These are phyloP conservation scores for Annona squamosa DNA, from an alignment of 164 flowering plant species.

Conservation along the genomic window DNA sequence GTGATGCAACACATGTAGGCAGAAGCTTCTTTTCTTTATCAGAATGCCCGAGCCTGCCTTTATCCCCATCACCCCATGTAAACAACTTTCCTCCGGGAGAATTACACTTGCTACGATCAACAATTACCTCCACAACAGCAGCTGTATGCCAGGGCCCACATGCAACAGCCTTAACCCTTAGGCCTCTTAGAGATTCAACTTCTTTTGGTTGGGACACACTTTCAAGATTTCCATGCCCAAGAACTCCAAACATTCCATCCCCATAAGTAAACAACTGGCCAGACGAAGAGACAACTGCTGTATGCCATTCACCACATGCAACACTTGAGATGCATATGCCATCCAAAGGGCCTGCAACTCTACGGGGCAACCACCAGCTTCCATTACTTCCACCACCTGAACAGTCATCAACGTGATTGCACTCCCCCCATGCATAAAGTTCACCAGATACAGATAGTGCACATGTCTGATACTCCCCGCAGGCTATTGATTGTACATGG, in stretches of 20 bases:
- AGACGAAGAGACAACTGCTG: conserved; percentile 42
- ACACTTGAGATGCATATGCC: conserved; percentile 35
- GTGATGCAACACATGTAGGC: conserved; percentile 55
- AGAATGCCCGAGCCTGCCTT: conserved; percentile 56
- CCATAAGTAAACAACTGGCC: conserved; percentile 68
- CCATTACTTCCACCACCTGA: conserved; percentile 17
- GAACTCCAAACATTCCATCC: conserved; percentile 74
- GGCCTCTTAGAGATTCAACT: conserved; percentile 52
- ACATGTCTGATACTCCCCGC: conserved; percentile 64
- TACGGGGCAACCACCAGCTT: conserved; percentile 43
- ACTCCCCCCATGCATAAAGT: conserved; percentile 60
- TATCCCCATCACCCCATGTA: conserved; percentile 80
- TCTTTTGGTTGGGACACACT: conserved; percentile 48
- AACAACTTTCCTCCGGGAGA: conserved; percentile 40
- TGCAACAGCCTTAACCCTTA: conserved; percentile 49
- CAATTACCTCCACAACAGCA: conserved; percentile 49
- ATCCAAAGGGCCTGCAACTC: conserved; percentile 35
- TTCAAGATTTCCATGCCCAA: conserved; percentile 57
- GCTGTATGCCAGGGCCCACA: conserved; percentile 84
- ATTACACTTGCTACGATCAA: conserved; percentile 24
- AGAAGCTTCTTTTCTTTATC: conserved; percentile 40
- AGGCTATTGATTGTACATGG: conserved; percentile 35
- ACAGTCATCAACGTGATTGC: conserved; percentile 18
- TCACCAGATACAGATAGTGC: conserved; percentile 55
- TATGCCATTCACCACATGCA: conserved; percentile 76